Conservation (phyloP, 2,329 filamentous ascomycete genomes). For the Fusarium penzigii region DNA sequence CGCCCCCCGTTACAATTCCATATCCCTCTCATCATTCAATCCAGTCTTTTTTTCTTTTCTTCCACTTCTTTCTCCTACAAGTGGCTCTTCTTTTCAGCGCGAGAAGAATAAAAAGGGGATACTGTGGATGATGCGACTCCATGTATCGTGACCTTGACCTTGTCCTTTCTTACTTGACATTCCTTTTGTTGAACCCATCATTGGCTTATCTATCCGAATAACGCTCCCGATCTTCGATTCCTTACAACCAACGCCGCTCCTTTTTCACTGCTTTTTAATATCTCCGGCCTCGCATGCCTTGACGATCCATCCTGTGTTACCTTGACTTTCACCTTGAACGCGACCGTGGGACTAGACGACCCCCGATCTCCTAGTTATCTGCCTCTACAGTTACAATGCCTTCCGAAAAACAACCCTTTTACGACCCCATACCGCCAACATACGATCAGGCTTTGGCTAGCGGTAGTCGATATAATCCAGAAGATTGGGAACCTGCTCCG, state of each 20-base stretch:
- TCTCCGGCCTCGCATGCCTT: neutral
- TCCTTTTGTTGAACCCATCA: conserved; percentile 21
- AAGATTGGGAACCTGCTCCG: conserved; percentile 32
- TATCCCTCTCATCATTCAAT: conserved; percentile 10
- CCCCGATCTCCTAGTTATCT: neutral
- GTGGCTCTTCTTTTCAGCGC: neutral
- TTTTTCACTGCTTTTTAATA: neutral
- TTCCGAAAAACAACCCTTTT: conserved; percentile 44
- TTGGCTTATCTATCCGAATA: conserved; percentile 3
- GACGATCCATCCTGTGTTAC: neutral
- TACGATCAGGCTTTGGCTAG: conserved; percentile 45
- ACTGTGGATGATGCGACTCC: conserved; percentile 21
- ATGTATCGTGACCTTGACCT: conserved; percentile 14
- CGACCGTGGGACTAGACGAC: no score
- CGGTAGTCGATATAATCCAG: conserved; percentile 34
- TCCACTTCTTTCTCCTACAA: conserved; percentile 3
- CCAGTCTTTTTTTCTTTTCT: conserved; percentile 13
- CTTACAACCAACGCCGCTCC: conserved; percentile 5
- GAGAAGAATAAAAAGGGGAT: neutral
- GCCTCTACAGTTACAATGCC: conserved; percentile 30
- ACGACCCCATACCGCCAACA: conserved; percentile 45
- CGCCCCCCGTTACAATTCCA: conserved; percentile 17
- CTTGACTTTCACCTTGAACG: neutral
- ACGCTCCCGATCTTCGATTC: conserved; percentile 8
- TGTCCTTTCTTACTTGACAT: conserved; percentile 29